These are phyloP conservation scores for Cutaneotrichosporon sp. DNA, from an alignment of 1,284 basidiomycete genomes.

Conservation along the genomic window DNA sequence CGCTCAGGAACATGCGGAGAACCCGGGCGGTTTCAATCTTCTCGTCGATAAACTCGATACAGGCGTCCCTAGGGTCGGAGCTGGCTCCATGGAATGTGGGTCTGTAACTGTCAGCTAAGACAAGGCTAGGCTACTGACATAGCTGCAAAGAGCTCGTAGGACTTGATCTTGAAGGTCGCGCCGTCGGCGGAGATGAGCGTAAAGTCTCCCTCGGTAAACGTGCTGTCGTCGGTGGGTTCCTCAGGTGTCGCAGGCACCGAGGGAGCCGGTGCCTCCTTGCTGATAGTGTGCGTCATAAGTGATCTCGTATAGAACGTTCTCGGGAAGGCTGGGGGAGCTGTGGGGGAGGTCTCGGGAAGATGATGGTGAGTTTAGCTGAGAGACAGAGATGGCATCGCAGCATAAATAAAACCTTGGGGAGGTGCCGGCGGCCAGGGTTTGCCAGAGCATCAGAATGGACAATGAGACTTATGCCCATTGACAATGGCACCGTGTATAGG, in stretches of 20 bases:
- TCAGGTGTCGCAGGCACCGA: not conserved
- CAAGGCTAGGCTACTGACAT: not conserved
- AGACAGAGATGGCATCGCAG: not conserved
- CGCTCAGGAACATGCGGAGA: not conserved
- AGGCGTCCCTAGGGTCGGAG: not conserved
- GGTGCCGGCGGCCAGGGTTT: no score
- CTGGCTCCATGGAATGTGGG: not conserved
- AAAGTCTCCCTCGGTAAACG: conserved; percentile 4
- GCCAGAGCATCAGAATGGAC: no score
- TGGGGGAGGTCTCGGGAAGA: not conserved
- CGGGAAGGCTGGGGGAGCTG: no score
- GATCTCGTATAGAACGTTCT: no score
- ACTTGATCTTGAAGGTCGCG: not conserved
- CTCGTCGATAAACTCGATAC: conserved; percentile 1
- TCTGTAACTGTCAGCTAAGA: not conserved
- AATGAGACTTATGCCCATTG: no score
- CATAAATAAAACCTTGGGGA: no score
- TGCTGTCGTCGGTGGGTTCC: not conserved
- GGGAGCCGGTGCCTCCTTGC: no score
- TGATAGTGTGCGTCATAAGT: no score
- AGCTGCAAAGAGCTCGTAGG: conserved; percentile 1
- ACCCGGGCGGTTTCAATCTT: not conserved
- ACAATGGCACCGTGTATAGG: no score
- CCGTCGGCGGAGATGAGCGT: conserved; percentile 10
- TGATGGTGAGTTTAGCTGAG: no score